Evolutionary conservation across 441 rosid genomes (phyloP), one percentile per base, ranked within the genome.

Genomic region (Populus hybrid): DNA sequence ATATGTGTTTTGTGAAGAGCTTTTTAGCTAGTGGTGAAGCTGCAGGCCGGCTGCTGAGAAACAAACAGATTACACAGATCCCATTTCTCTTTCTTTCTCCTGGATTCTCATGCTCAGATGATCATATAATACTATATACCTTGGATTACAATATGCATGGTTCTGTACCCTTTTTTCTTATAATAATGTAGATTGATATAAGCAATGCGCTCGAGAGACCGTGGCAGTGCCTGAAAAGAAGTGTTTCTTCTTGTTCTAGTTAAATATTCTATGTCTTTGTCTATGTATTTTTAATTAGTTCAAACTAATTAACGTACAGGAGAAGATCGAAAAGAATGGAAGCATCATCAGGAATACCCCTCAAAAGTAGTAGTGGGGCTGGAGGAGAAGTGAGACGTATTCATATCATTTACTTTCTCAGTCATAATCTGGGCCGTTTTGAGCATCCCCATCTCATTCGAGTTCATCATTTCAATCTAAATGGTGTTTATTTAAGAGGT

Each of bases 401-500:
- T 80, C 87, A 89, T 74, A 82, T 93, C 78, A 78, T 90, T 36
- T 91, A 89, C 74, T 93, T 90, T 85, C 92, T 86, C 9, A 89
- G 84, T 77, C 89, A 77, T 24, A 76, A 63, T 24, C 9, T 78
- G 7, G 92, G 93, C 8, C 84, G 78, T 9, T 75, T 84, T 9
- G 94, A 91, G 42, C 96, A 91, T 65, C 98, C 94, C 65, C 94
- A 93, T 83, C 96, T 90, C 79, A 77, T 91, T 71, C 88, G 90
- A 14, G 86, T 84, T 76, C 88, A 83, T 80, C 96, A 87, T 81
- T 82, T 79, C 71, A 74, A 82, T 53, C 83, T 79, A 1, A 87
- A 76, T 28, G 93, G 93, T 21, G 91, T 93, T 65, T 82, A 83
- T 80, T 89, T 93, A 3, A 83, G 91, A 84, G 95, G 95, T 91